Conservation (phyloP, 2,329 filamentous ascomycete genomes). For the Domatiomyces globalis region DNA sequence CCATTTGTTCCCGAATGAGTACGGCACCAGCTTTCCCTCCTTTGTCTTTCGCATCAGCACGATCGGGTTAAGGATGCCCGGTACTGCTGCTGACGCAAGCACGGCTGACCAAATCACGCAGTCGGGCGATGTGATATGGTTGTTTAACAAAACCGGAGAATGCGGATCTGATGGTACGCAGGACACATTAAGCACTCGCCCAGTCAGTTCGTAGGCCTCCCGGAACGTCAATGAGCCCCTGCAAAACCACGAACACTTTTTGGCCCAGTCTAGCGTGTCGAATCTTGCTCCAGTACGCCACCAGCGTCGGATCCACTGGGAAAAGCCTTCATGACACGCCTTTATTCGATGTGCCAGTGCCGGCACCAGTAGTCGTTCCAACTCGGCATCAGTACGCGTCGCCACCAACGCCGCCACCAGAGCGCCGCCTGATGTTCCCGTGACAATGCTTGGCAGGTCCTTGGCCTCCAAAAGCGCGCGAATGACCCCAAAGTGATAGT, state of each 20-base stretch:
- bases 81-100: constrained; percentile 84
- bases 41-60: constrained; percentile 77
- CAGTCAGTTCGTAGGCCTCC: constrained; percentile 87
- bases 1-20: constrained; percentile 98
- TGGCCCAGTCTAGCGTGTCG: constrained; percentile 84
- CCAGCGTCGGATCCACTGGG: constrained; percentile 69
- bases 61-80: constrained; percentile 89
- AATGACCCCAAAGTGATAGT: constrained; percentile 89
- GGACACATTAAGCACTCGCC: constrained; percentile 85
- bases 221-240: constrained; percentile 83
- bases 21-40: constrained; percentile 66
- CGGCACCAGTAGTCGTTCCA: constrained; percentile 71
- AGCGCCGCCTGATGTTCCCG: constrained; percentile 87
- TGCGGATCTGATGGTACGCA: constrained; percentile 94
- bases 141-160: constrained; percentile 79
- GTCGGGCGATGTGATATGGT: constrained; percentile 88
- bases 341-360: constrained; percentile 73
- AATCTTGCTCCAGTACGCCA: constrained; percentile 88
- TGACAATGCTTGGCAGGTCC: constrained; percentile 82
- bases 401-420: constrained; percentile 75
- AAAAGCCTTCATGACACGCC: constrained; percentile 65
- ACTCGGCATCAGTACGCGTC: constrained; percentile 80
- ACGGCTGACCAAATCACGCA: constrained; percentile 98
- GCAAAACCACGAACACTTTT: constrained; percentile 75
- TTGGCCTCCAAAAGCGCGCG: constrained; percentile 78